These are phyloP conservation scores for Arthrobotrys musiformis DNA, from an alignment of 2,329 filamentous ascomycete species.

Conservation along the genomic window DNA sequence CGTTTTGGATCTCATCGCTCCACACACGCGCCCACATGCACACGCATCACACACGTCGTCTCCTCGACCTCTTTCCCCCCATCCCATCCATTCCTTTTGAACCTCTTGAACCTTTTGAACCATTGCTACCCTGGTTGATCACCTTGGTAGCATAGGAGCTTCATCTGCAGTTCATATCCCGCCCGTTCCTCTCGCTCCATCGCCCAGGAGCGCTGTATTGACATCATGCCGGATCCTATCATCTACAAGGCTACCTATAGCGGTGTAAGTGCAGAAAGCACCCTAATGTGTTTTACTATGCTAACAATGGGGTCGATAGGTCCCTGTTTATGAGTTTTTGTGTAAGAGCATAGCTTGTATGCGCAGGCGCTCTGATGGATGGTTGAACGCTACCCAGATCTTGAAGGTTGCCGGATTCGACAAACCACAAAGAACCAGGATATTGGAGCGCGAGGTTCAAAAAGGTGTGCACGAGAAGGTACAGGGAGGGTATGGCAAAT, in stretches of 20 bases:
- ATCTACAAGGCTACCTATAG: constrained; percentile 77
- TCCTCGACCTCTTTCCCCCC: neutral
- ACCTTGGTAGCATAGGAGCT: neutral
- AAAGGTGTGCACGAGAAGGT: constrained; percentile 98
- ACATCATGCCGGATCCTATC: constrained; percentile 60
- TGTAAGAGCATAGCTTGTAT: constrained; percentile 84
- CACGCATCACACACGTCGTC: constrained; percentile 40
- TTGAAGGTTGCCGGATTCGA: constrained; percentile 96
- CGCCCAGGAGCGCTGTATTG: neutral
- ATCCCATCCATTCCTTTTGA: neutral
- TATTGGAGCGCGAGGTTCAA: constrained; percentile 95
- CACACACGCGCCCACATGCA: constrained; percentile 54
- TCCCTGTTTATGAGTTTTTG: constrained; percentile 91
- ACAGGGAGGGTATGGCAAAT: constrained; percentile 97
- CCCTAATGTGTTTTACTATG: neutral
- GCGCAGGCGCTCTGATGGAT: constrained; percentile 90
- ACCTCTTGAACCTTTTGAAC: too few relatives aligned
- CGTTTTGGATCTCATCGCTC: constrained; percentile 8
- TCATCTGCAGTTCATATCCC: neutral
- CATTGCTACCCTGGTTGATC: neutral
- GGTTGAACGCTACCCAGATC: constrained; percentile 99
- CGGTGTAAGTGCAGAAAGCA: constrained; percentile 65
- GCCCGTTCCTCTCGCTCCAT: neutral
- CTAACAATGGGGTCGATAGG: constrained; percentile 67
- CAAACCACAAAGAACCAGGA: constrained; percentile 92